Percentiles rank a stretch among this genome's conserved stretches.
phyloP scores from a whole-genome alignment of 108 stramenopile species.

The Cyclotella baltica region DNA sequence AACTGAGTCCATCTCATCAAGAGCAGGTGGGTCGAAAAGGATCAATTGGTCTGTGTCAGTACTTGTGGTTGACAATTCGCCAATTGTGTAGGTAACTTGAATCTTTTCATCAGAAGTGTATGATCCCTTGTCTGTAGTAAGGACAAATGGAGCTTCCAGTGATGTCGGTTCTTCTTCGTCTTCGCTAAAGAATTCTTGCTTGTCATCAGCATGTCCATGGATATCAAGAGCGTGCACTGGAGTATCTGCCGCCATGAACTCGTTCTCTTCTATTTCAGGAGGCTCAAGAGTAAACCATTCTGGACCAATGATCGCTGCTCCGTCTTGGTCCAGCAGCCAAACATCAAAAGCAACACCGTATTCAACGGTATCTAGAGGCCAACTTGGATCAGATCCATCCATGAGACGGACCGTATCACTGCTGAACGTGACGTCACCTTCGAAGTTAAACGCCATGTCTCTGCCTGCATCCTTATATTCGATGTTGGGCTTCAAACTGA shows the following conservation, averaged over 20 bases:
- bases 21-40: neutral
- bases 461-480: too few relatives aligned
- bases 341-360: slow-evolving; percentile 25
- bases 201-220: neutral
- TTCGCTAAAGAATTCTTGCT: neutral
- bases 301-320: slow-evolving; percentile 14
- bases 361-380: slow-evolving; percentile 9
- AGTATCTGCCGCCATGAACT: neutral
- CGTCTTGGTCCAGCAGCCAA: slow-evolving; percentile 18
- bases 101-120: neutral
- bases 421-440: slow-evolving; percentile 7
- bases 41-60: neutral
- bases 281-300: neutral
- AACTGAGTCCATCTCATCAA: neutral
- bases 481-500: neutral
- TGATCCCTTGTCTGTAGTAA: neutral
- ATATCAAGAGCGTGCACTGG: neutral
- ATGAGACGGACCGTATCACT: neutral
- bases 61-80: too few relatives aligned
- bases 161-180: neutral
- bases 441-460: neutral
- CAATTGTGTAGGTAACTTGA: neutral
- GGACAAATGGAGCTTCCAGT: neutral
- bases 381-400: slow-evolving; percentile 1
- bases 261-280: neutral